Base-by-base conservation (phyloP, 495 filamentous ascomycete genomes). In the Collariella sp. region DNA sequence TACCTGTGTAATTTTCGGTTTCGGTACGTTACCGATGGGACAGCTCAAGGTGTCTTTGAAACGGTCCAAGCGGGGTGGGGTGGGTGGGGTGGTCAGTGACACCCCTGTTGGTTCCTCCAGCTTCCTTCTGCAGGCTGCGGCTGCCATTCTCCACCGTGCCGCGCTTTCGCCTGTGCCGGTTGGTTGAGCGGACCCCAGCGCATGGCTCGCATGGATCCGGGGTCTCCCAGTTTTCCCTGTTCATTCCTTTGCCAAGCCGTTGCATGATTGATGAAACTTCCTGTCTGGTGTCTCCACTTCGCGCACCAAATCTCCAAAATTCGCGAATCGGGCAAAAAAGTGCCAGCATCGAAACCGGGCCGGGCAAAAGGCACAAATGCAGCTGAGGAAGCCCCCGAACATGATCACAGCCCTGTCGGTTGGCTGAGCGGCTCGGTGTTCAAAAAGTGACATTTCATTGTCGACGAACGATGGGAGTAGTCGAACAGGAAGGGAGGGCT, bases 81-180 rank as follows among this genome's bases (percentile, higher is more conserved):
- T 18, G 49, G 43, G 54, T 34, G 34, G 46, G 52, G 40, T 48
- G 43, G 54, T 57, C 58, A 59, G 60, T 59, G 46, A 55, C 41
- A 59, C 19, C 52, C 50, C 35, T 23, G 51, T 51, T 53, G 50
- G 55, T 56, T 54, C 19, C 42, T 43, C 38, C 49, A 20, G 12
- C 31, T 4, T 16, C 50, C 50, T 57, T 57, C 54, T 51, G 50
- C 52, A 52, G 48, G 54, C 48, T 52, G 22, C 31, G 26, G 23
- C 36, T 16, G 12, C 35, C 3, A 19, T 20, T 15, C 34, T 29
- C 38, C 19, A 58, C 24, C 38, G 31, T 20, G 26, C 46, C 46
- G 43, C 38, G 50, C 18, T 10, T 18, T 42, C 18, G 41, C 24
- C 31, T 49, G 19, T 53, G 55, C 55, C 55, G 55, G 55, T 49